These are phyloP conservation scores for Dichomitus squalens DNA, from an alignment of 1,284 basidiomycete species.

Conservation along the genomic window DNA sequence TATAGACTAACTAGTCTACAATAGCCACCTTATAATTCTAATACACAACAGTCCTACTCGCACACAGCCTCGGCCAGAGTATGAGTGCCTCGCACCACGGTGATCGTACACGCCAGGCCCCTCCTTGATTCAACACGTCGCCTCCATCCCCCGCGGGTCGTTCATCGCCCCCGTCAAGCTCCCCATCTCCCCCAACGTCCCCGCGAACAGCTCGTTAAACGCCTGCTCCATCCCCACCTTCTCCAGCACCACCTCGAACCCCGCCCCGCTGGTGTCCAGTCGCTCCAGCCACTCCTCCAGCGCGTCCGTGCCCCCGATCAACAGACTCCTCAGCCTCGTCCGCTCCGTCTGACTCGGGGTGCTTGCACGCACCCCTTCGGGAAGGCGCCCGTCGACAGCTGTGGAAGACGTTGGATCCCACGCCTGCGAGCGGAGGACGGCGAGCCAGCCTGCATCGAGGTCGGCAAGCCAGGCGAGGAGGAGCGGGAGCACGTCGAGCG, in stretches of 20 bases:
- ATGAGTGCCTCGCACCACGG: no score
- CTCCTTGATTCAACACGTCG: constrained; percentile 15
- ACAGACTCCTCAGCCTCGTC: constrained; percentile 63
- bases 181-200: constrained; percentile 59
- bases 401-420: constrained; percentile 57
- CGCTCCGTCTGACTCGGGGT: constrained; percentile 68
- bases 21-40: constrained; percentile 2
- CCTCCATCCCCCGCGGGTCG: constrained; percentile 32
- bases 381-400: constrained; percentile 50
- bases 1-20: constrained; percentile 6
- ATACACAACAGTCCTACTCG: not conserved
- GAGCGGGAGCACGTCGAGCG: constrained; percentile 43
- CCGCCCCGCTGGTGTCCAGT: constrained; percentile 30
- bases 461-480: constrained; percentile 68
- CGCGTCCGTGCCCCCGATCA: constrained; percentile 56
- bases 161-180: constrained; percentile 32
- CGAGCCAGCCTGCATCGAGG: constrained; percentile 71
- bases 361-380: constrained; percentile 38
- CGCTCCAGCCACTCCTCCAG: constrained; percentile 69
- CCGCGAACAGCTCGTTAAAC: constrained; percentile 63
- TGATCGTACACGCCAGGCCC: not conserved
- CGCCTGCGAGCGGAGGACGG: constrained; percentile 58
- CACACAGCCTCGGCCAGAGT: no score
- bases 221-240: constrained; percentile 56
- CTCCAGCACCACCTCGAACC: constrained; percentile 36